Percentiles rank a stretch among this genome's conserved stretches.
phyloP scores from a whole-genome alignment of 148 eudicot genomes.

The Salicornia ramosissima region DNA sequence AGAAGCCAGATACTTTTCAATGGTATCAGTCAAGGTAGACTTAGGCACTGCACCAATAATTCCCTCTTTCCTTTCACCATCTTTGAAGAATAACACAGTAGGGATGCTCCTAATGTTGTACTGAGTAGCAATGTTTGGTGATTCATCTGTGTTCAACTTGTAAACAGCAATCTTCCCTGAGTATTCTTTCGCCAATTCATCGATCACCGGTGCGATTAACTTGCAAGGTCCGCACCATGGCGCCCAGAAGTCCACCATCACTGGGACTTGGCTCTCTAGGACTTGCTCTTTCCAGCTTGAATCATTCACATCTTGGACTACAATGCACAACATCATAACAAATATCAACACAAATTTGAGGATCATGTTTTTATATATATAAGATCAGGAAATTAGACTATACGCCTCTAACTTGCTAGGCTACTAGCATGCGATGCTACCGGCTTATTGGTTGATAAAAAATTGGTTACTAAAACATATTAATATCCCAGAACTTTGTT shows the following conservation, averaged over 20 bases:
- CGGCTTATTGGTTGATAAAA: too few relatives aligned
- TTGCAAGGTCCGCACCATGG: conserved; percentile 79
- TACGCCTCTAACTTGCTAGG: too few relatives aligned
- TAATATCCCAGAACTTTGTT: too few relatives aligned
- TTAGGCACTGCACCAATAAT: conserved; percentile 70
- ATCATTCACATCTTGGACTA: conserved; percentile 46
- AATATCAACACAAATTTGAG: not conserved
- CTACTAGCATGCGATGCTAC: too few relatives aligned
- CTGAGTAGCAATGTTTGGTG: conserved; percentile 47
- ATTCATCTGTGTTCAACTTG: conserved; percentile 70
- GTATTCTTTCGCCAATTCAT: conserved; percentile 68
- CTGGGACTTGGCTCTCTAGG: conserved; percentile 41
- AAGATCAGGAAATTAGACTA: too few relatives aligned
- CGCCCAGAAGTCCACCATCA: conserved; percentile 75
- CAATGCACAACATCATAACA: not conserved
- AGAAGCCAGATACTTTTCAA: conserved; percentile 50
- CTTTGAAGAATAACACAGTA: conserved; percentile 57
- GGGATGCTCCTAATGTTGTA: conserved; percentile 68
- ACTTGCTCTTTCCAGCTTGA: conserved; percentile 46
- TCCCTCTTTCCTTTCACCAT: conserved; percentile 61
- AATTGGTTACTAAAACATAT: too few relatives aligned
- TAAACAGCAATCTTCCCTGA: conserved; percentile 48
- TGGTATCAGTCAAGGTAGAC: conserved; percentile 41
- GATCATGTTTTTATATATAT: too few relatives aligned
- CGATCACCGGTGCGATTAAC: conserved; percentile 56